Evolutionary conservation across 495 filamentous ascomycete species (phyloP).

Genomic region (Penicillium salamii): DNA sequence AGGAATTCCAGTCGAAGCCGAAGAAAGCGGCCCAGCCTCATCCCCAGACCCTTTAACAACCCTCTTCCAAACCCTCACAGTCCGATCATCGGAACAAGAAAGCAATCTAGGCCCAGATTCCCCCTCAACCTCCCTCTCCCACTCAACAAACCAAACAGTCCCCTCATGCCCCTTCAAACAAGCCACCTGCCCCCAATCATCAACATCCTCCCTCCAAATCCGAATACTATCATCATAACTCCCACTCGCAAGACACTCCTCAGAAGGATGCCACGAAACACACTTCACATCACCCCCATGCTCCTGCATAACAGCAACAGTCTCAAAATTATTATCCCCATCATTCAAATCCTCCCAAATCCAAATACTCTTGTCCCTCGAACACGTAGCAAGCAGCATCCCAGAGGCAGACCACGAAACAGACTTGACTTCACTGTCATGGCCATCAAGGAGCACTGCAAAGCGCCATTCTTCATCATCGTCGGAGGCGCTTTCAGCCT

Average conservation of each 20-base stretch:
- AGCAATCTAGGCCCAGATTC: conserved; percentile 63
- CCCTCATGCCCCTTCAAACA: conserved; percentile 68
- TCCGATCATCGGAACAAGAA: conserved; percentile 76
- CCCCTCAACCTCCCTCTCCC: conserved; percentile 52
- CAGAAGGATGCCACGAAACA: conserved; percentile 82
- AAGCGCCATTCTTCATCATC: conserved; percentile 85
- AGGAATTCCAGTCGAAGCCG: conserved; percentile 51
- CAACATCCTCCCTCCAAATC: conserved; percentile 83
- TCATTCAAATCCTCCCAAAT: conserved; percentile 90
- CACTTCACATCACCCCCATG: conserved; percentile 94
- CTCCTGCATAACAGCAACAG: conserved; percentile 88
- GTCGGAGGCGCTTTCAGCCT: conserved; percentile 11
- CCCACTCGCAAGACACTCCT: conserved; percentile 76
- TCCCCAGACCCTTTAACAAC: conserved; percentile 44
- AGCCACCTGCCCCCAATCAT: conserved; percentile 93
- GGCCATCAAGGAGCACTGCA: conserved; percentile 82
- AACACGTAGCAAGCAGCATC: conserved; percentile 82
- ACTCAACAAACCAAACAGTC: conserved; percentile 88
- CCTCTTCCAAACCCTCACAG: conserved; percentile 73
- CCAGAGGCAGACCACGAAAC: conserved; percentile 79
- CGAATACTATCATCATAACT: conserved; percentile 92
- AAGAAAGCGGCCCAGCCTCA: conserved; percentile 20
- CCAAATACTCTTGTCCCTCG: conserved; percentile 94
- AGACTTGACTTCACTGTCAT: conserved; percentile 89
- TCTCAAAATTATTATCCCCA: conserved; percentile 92